These are phyloP conservation scores for Boletus edulis DNA, from an alignment of 768 basidiomycete species.

Conservation along the genomic window DNA sequence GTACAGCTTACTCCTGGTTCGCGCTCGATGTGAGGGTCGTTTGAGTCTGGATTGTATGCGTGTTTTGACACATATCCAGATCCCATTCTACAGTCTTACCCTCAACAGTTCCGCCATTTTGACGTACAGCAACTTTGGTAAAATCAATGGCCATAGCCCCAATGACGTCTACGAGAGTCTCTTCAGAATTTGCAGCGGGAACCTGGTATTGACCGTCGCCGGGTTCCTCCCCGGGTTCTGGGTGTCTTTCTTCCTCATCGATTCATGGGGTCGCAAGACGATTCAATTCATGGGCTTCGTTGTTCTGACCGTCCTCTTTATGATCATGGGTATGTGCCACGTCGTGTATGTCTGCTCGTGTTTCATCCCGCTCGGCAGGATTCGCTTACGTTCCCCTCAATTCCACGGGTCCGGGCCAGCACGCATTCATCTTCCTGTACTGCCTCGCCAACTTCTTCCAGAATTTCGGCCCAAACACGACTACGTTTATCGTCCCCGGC, in stretches of 20 bases:
- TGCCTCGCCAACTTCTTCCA: slow-evolving; percentile 18
- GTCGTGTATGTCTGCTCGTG: not conserved
- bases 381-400: slow-evolving; percentile 63
- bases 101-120: slow-evolving; percentile 80
- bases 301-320: slow-evolving; percentile 61
- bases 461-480: slow-evolving; percentile 39
- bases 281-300: slow-evolving; percentile 76
- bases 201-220: slow-evolving; percentile 13
- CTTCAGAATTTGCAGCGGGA: slow-evolving; percentile 22
- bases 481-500: slow-evolving; percentile 74
- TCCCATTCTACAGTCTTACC: slow-evolving; percentile 86
- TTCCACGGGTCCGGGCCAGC: slow-evolving; percentile 47
- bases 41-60: not conserved
- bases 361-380: slow-evolving; percentile 35
- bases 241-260: slow-evolving; percentile 61
- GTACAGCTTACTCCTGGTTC: slow-evolving; percentile 83
- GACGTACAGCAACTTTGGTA: slow-evolving; percentile 64
- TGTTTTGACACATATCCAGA: slow-evolving; percentile 37
- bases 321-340: slow-evolving; percentile 57
- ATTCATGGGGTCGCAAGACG: slow-evolving; percentile 68
- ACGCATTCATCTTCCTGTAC: slow-evolving; percentile 42
- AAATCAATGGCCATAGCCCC: slow-evolving; percentile 27
- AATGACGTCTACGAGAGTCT: slow-evolving; percentile 22
- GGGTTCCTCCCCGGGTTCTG: slow-evolving; percentile 52
- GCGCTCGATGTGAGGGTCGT: slow-evolving; percentile 65